phyloP scores from a whole-genome alignment of 164 flowering plant genomes.

The Houttuynia cordata region DNA sequence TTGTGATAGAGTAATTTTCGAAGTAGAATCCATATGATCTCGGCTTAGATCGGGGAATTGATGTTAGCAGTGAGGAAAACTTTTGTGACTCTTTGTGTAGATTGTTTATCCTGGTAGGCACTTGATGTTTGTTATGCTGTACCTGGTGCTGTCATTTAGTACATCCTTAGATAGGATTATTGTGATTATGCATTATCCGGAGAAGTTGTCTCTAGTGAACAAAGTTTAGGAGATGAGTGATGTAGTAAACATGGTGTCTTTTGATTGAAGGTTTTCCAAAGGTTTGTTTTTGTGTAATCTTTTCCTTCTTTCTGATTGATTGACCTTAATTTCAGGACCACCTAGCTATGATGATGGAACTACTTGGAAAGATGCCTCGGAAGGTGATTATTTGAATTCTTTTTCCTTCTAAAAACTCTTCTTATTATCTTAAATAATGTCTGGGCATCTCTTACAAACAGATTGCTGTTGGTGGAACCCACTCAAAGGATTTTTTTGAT shows the following conservation, averaged over 20 bases:
- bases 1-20: too few relatives aligned
- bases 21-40: too few relatives aligned
- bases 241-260: neutral
- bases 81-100: too few relatives aligned
- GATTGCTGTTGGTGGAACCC: slow-evolving; percentile 69
- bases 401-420: too few relatives aligned
- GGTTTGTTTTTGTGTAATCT: neutral
- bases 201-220: too few relatives aligned
- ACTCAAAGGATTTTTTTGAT: slow-evolving; percentile 78
- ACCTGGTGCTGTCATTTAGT: too few relatives aligned
- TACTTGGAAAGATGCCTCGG: slow-evolving; percentile 87
- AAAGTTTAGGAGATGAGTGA: neutral
- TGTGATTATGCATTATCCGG: too few relatives aligned
- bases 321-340: slow-evolving; percentile 56
- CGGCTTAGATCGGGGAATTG: too few relatives aligned
- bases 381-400: slow-evolving; percentile 40
- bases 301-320: neutral
- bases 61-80: too few relatives aligned
- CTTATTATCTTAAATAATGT: slow-evolving; percentile 5
- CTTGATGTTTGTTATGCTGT: too few relatives aligned
- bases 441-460: slow-evolving; percentile 16
- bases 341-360: slow-evolving; percentile 96
- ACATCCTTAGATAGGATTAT: too few relatives aligned
- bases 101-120: too few relatives aligned
- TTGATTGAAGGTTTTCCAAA: neutral